Conservation (phyloP, 257 asterid species). For the Cynanchum wilfordii region DNA sequence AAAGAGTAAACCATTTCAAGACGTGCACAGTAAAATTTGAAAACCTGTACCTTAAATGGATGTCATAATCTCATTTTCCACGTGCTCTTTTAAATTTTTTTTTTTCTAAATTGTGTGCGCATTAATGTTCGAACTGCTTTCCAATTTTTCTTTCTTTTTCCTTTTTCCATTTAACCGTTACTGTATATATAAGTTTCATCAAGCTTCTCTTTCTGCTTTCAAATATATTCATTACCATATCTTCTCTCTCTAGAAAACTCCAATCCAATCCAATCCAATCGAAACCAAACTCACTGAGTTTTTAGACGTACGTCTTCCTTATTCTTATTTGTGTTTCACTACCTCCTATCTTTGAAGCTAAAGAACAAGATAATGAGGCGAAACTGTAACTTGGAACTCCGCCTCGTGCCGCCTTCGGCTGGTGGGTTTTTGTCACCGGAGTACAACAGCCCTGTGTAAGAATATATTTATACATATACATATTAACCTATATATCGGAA, state of each 20-base stretch:
- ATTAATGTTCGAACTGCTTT: neutral
- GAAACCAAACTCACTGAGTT: neutral
- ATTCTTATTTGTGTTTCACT: neutral
- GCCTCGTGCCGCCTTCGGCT: constrained; percentile 21
- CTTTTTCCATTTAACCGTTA: neutral
- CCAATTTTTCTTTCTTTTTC: too few relatives aligned
- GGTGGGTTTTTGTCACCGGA: constrained; percentile 5
- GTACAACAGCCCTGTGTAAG: constrained; percentile 3
- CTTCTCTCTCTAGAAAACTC: neutral
- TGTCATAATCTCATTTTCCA: constrained; percentile 2
- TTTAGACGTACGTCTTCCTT: neutral
- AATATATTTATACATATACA: too few relatives aligned
- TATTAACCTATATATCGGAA: neutral
- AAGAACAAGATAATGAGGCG: constrained; percentile 19
- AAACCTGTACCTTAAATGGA: too few relatives aligned
- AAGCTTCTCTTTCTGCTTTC: neutral
- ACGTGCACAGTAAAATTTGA: neutral
- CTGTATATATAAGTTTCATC: neutral
- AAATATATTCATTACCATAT: neutral
- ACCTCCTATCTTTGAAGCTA: neutral
- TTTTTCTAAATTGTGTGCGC: too few relatives aligned
- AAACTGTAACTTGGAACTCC: constrained; percentile 25
- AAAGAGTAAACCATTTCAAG: neutral
- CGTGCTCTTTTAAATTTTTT: constrained; percentile 6
- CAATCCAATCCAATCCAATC: too few relatives aligned